Base-by-base conservation (phyloP, 73 alveolate species). In the Blepharisma japonicum region DNA sequence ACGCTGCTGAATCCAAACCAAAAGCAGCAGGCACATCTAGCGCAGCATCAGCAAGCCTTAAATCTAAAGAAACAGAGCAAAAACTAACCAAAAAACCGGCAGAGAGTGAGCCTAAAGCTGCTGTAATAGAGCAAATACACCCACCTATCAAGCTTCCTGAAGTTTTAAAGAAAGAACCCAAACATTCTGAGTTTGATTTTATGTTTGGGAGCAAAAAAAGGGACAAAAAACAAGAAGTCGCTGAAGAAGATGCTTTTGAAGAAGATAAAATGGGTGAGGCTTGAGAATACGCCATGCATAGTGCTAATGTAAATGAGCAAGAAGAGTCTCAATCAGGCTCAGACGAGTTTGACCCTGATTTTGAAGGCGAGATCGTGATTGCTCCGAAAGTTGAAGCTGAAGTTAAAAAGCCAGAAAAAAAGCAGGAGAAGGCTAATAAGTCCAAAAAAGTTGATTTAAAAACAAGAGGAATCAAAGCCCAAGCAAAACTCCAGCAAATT, bases 401-500 rank as follows among this genome's bases (percentile, higher is more conserved):
- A 14, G 74, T 2, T 5, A 25, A 61, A 61, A 25, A 18, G 18
- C 74, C 46, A 8, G 18, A 25, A 25, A 61, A 9, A 2, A 25
- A 32, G 42, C 42, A 32, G 42, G 42, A 32, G 3, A 32, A 61
- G 66, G 2, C 66, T 14, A 51, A 51, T 11, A 51, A 51, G 21
- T 14, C 27, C 4, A 61, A 61, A 25, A 61, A 25, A 25, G 23
- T 61, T 2, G 74, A 61, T 25, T 25, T 61, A 61, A 61, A 61
- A 25, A 61, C 74, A 8, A 14, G 74, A 61, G 23, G 46, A 20
- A n/a, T 61, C 18, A n/a, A 18, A 5, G 74, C 74, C 14, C 47
- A 61, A 25, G 74, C 74, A 25, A 61, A 61, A 61, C 38, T 61
- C 39, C 74, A 61, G 47, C 74, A 61, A 61, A 61, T 18, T 0